Evolutionary conservation across 768 basidiomycete genomes (phyloP).

Genomic region (Leucocoprinus sp.): DNA sequence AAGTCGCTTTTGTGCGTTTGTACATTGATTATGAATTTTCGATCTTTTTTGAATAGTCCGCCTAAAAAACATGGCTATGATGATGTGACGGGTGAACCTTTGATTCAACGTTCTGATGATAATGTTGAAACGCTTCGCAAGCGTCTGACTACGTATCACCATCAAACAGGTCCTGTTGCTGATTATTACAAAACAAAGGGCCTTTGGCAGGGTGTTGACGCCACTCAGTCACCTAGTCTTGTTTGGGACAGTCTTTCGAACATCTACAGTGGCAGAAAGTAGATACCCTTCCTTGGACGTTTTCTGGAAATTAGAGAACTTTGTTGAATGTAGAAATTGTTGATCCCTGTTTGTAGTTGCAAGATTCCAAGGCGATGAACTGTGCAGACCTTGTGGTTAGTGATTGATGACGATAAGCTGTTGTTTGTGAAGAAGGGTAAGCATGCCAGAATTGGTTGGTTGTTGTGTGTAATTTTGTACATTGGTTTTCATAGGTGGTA

Average conservation of each 20-base stretch:
- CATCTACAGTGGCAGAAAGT: conserved; percentile 49
- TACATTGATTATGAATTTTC: neutral
- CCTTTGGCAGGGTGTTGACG: conserved; percentile 87
- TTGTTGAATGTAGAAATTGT: too few species aligned
- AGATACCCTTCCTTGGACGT: conserved; percentile 19
- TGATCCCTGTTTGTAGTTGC: too few species aligned
- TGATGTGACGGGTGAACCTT: conserved; percentile 91
- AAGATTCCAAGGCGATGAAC: too few species aligned
- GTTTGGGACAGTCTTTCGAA: conserved; percentile 82
- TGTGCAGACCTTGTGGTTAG: too few species aligned
- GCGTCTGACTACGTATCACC: conserved; percentile 83
- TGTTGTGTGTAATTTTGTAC: too few species aligned
- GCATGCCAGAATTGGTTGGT: too few species aligned
- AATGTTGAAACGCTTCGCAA: conserved; percentile 93
- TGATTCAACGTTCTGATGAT: conserved; percentile 96
- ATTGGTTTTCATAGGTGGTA: too few species aligned
- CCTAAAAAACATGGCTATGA: conserved; percentile 95
- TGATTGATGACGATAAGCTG: too few species aligned
- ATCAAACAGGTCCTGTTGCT: conserved; percentile 91
- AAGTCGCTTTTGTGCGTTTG: conserved; percentile 22
- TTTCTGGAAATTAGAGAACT: conserved; percentile 10
- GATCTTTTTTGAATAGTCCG: conserved; percentile 48
- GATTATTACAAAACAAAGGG: conserved; percentile 93
- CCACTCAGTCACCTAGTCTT: conserved; percentile 83
- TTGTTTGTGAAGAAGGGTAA: too few species aligned